Evolutionary conservation across 1,284 basidiomycete genomes (phyloP).

Genomic region (Pascua sp.): DNA sequence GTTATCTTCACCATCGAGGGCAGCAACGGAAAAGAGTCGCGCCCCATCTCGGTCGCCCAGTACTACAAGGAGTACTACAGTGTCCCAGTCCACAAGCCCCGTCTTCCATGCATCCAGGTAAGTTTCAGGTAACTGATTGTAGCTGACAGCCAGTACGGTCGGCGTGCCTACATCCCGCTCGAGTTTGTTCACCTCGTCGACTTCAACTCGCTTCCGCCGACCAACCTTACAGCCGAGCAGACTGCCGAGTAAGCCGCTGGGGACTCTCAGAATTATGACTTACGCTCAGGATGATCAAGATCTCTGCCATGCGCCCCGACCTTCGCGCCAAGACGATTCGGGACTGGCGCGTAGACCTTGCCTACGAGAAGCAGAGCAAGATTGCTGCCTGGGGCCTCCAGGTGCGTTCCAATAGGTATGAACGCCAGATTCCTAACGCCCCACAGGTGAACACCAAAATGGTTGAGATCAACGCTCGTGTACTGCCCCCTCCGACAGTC

Average conservation of each 20-base stretch:
- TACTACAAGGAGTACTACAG: conserved; percentile 43
- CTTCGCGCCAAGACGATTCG: conserved; percentile 26
- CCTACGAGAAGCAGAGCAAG: conserved; percentile 35
- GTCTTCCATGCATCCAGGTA: conserved; percentile 44
- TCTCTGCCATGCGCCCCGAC: conserved; percentile 38
- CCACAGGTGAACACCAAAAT: conserved; percentile 38
- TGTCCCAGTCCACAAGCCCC: conserved; percentile 26
- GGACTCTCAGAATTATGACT: background rate
- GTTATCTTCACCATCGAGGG: conserved; percentile 36
- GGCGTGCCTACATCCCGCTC: conserved; percentile 36
- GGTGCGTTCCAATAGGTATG: conserved; percentile 5
- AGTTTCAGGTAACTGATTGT: background rate
- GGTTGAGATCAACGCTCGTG: conserved; percentile 43
- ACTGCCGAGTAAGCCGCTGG: conserved; percentile 30
- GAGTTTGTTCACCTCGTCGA: conserved; percentile 41
- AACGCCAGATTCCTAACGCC: too few relatives aligned
- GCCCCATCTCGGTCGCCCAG: conserved; percentile 33
- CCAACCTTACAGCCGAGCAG: conserved; percentile 36
- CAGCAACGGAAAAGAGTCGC: conserved; percentile 26
- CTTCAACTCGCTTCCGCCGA: conserved; percentile 42
- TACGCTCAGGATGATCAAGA: conserved; percentile 45
- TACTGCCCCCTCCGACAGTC: conserved; percentile 42
- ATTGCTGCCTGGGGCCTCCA: conserved; percentile 48
- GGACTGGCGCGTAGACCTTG: conserved; percentile 32
- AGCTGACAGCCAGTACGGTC: conserved; percentile 32